Conservation (phyloP, 202 grass and related monocot species). For the Carex arenaria region DNA sequence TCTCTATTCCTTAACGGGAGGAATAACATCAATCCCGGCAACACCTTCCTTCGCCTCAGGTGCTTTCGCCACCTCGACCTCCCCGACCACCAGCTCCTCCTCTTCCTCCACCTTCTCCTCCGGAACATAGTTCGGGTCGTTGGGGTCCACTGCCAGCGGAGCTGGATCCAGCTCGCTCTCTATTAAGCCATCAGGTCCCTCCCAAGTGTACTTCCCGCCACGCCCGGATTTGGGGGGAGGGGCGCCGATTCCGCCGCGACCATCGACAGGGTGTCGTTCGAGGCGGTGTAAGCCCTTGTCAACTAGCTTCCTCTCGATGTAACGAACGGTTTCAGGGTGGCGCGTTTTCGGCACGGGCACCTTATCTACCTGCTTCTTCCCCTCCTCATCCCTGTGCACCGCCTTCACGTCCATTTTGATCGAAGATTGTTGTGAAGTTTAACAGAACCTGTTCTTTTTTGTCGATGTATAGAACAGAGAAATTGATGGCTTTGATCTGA, state of each 20-base stretch:
- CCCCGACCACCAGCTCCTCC: slow-evolving; percentile 29
- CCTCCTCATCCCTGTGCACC: slow-evolving; percentile 64
- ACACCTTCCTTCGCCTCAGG: slow-evolving; percentile 44
- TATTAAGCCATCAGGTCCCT: slow-evolving; percentile 39
- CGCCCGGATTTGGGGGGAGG: slow-evolving; percentile 63
- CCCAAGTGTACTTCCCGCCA: slow-evolving; percentile 83
- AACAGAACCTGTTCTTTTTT: not conserved
- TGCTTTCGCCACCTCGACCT: slow-evolving; percentile 59
- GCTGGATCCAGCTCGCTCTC: slow-evolving; percentile 40
- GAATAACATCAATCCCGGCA: slow-evolving; percentile 54
- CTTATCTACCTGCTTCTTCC: slow-evolving; percentile 33
- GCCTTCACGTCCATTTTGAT: slow-evolving; percentile 28
- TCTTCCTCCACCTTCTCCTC: slow-evolving; percentile 21
- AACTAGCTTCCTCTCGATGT: slow-evolving; percentile 76
- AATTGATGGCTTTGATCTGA: no score
- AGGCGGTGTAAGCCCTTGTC: slow-evolving; percentile 56
- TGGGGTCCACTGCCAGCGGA: slow-evolving; percentile 49
- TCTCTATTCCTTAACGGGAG: slow-evolving; percentile 4
- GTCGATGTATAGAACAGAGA: not conserved
- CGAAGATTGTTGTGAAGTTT: not conserved
- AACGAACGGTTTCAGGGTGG: slow-evolving; percentile 28
- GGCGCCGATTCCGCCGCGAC: slow-evolving; percentile 33
- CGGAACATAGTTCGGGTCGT: slow-evolving; percentile 61
- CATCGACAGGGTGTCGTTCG: slow-evolving; percentile 66
- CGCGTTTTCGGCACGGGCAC: slow-evolving; percentile 38